A percentile compares a stretch with the other conserved stretches of the same genome.
phyloP scores from a whole-genome alignment of 371 early-diverging fungal genomes.

The Mucor sp. region DNA sequence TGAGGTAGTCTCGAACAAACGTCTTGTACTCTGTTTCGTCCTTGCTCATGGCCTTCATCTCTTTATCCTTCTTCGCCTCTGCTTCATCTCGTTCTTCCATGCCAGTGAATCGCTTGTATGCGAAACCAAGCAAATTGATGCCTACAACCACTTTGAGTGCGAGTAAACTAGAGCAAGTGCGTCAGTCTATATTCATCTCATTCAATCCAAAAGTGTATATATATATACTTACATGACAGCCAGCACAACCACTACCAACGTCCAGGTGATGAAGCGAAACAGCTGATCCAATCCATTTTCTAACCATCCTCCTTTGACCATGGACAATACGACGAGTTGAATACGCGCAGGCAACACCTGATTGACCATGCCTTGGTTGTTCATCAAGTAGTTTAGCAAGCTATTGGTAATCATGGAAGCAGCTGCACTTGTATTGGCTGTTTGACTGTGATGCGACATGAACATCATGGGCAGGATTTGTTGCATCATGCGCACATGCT shows the following conservation, averaged over 20 bases:
- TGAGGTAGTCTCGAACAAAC: constrained; percentile 27
- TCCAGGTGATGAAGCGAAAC: constrained; percentile 31
- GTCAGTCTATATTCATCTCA: not conserved
- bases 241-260: constrained; percentile 20
- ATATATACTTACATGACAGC: constrained; percentile 47
- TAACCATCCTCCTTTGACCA: constrained; percentile 38
- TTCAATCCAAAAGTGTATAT: no score
- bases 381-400: constrained; percentile 24
- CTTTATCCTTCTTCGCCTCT: constrained; percentile 49
- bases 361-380: constrained; percentile 28
- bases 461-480: constrained; percentile 74
- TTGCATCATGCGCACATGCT: constrained; percentile 66
- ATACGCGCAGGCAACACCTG: constrained; percentile 33
- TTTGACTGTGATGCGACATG: constrained; percentile 28
- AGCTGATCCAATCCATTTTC: constrained; percentile 37
- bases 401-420: constrained; percentile 26
- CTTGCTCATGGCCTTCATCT: constrained; percentile 56
- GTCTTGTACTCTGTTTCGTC: constrained; percentile 53
- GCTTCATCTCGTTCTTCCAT: constrained; percentile 61
- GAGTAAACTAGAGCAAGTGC: constrained; percentile 46
- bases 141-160: constrained; percentile 76
- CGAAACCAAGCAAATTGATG: constrained; percentile 69
- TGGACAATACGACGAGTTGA: constrained; percentile 30
- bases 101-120: constrained; percentile 62
- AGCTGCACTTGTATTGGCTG: constrained; percentile 8